Conservation (phyloP, 345 rosid species). For the Salix viminalis region DNA sequence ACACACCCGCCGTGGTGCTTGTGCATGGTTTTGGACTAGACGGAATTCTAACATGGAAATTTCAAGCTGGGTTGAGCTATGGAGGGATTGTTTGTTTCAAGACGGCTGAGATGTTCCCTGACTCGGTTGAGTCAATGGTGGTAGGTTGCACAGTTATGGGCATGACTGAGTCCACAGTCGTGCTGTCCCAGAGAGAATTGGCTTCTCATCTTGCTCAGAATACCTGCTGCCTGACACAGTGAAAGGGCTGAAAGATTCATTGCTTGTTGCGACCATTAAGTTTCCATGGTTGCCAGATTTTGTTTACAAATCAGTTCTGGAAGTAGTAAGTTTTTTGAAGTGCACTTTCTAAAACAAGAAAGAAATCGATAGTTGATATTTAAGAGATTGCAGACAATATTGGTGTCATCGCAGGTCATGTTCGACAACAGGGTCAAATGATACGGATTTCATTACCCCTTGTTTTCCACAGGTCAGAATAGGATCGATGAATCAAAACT, state of each 20-base stretch:
- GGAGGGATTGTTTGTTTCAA: not conserved
- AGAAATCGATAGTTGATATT: not conserved
- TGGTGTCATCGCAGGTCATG: not conserved
- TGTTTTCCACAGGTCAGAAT: conserved; percentile 2
- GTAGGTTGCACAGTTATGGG: not conserved
- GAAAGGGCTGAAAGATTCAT: not conserved
- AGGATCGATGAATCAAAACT: not conserved
- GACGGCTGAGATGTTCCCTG: conserved; percentile 1
- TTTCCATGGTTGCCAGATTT: not conserved
- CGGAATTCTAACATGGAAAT: conserved; percentile 41
- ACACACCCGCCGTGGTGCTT: conserved; percentile 28
- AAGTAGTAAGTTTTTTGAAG: not conserved
- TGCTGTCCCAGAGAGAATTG: not conserved
- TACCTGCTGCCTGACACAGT: not conserved
- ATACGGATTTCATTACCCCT: conserved; percentile 6
- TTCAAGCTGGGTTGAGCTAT: conserved; percentile 20
- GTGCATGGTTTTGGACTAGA: conserved; percentile 37
- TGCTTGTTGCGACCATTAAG: not conserved
- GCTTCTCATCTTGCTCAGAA: not conserved
- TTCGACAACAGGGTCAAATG: conserved; percentile 2
- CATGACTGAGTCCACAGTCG: not conserved
- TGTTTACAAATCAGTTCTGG: not conserved
- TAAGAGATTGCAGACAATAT: not conserved
- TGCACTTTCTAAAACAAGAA: not conserved
- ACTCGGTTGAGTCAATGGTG: not conserved